These are phyloP conservation scores for Chrysoporthe cubensis DNA, from an alignment of 2,329 filamentous ascomycete genomes.

Conservation along the genomic window DNA sequence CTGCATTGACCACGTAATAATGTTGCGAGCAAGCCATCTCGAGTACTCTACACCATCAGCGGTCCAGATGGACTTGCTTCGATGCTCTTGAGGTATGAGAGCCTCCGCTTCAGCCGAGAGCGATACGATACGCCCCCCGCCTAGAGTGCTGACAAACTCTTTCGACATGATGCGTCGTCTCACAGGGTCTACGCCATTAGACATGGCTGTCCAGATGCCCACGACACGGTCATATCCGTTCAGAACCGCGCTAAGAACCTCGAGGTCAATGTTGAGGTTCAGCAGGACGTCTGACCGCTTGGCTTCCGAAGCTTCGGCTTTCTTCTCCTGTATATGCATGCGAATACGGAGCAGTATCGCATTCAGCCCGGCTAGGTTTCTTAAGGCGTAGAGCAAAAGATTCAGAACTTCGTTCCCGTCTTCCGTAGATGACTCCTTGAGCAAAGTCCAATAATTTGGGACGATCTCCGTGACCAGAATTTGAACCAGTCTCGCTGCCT, in stretches of 20 bases:
- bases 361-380: conserved; percentile 76
- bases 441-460: conserved; percentile 78
- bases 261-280: conserved; percentile 49
- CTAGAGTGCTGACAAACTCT: conserved; percentile 51
- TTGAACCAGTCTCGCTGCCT: conserved; percentile 75
- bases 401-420: conserved; percentile 41
- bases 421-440: conserved; percentile 51
- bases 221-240: conserved; percentile 41
- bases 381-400: conserved; percentile 66
- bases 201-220: conserved; percentile 43
- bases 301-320: conserved; percentile 40
- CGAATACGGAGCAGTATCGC: conserved; percentile 74
- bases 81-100: conserved; percentile 44
- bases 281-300: conserved; percentile 48
- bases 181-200: conserved; percentile 26
- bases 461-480: conserved; percentile 73
- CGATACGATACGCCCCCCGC: conserved; percentile 55
- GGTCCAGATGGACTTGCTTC: conserved; percentile 57
- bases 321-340: conserved; percentile 59
- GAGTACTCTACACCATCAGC: conserved; percentile 67
- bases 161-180: conserved; percentile 43
- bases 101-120: conserved; percentile 60
- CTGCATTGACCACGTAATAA: conserved; percentile 50
- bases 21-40: conserved; percentile 71
- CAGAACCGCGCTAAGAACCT: conserved; percentile 49